Base-by-base conservation (phyloP, 345 rosid genomes). In the Acer campestre region DNA sequence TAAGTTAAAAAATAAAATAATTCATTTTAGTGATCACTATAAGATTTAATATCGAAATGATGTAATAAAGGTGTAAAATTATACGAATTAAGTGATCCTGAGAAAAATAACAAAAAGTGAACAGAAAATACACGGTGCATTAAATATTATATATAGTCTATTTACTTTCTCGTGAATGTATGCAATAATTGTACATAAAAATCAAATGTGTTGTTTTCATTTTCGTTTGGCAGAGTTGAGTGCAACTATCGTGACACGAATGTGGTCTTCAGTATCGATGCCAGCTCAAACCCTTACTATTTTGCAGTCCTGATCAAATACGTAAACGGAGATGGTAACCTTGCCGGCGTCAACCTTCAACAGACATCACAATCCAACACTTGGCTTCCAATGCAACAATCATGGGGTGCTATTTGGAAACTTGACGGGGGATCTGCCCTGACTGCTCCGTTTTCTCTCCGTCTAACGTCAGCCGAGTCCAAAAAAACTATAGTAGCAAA, bases 321-420 rank as follows among this genome's bases (percentile, higher is more conserved):
- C 64, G 85, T 38, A 74, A 67, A 87, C 16, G 94, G 94, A 10
- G 93, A 89, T 27, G 94, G 90, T 1, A 89, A 88, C 4, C 81
- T 89, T 12, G 77, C 76, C 0, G 62, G 80, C 0, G 87, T 88
- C 4, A 88, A 84, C 18, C 78, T 91, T 31, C 89, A 89, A 80
- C 85, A 84, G 64, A 85, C 90, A 20, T 42, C 61, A 0, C 84
- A 79, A 35, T 58, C 62, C 27, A 82, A 82, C 62, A 63, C 80
- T 0, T 93, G 95, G 97, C 64, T 85, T 14, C 73, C 90, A 11
- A 87, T 90, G 95, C 84, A 73, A 51, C 86, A 77, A 0, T 86
- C 86, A 0, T 88, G 86, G 90, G 95, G 97, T 29, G 92, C 93
- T 0, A 82, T 87, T 59, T 93, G 97, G 98, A 81, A 83, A 25